Evolutionary conservation across 768 basidiomycete genomes (phyloP).

Genomic region (Russula olivacea): DNA sequence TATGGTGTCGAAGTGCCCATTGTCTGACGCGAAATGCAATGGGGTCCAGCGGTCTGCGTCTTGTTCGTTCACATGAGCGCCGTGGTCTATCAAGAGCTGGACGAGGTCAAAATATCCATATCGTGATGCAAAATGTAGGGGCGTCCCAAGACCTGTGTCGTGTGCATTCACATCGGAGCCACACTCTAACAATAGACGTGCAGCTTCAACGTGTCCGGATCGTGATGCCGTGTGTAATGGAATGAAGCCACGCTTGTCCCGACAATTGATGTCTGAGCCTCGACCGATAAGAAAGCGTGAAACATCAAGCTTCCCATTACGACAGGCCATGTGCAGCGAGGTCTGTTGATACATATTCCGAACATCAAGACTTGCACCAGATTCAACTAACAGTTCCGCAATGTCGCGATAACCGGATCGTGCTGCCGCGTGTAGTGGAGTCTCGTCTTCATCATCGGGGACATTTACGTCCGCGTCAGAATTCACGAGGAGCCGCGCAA

Average conservation of each 20-base stretch:
- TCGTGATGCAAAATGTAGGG: neutral
- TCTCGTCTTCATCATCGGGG: neutral
- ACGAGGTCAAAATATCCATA: neutral
- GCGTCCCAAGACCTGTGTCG: neutral
- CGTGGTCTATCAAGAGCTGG: neutral
- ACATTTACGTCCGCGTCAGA: neutral
- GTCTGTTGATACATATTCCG: neutral
- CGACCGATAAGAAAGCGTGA: neutral
- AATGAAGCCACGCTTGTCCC: neutral
- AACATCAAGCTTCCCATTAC: neutral
- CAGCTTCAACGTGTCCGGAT: neutral
- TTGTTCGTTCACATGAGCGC: neutral
- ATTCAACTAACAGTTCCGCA: neutral
- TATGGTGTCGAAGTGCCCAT: neutral
- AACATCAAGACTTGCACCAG: neutral
- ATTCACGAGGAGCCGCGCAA: neutral
- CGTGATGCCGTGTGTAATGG: neutral
- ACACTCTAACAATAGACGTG: neutral
- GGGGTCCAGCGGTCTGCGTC: neutral
- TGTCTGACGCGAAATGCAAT: neutral
- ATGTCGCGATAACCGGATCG: neutral
- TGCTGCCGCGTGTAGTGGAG: neutral
- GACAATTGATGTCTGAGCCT: neutral
- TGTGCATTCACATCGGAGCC: neutral
- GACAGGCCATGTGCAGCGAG: neutral